Evolutionary conservation across 225 moss, liverwort and hornwort species (phyloP), one percentile per base, ranked within the genome.

Genomic region (Lunularia cruciata): DNA sequence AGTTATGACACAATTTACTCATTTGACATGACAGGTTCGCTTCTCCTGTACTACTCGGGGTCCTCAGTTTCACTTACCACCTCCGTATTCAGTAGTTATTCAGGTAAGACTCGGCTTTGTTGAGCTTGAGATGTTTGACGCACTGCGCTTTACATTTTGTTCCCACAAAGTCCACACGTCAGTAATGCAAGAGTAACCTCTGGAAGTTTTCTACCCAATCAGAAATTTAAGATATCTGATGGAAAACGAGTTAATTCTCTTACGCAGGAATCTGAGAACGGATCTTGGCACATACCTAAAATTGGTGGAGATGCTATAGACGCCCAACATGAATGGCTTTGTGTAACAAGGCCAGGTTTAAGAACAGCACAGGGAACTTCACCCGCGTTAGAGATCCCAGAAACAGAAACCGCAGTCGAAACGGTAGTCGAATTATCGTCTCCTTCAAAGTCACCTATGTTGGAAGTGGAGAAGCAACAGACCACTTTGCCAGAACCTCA

Each of bases 261-360:
- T 13, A 25, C 42, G 67, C 75, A 96, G 96, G 96, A 96, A 78
- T 90, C 86, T 61, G 92, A 89, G 67, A 86, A 78, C 28, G 92
- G 92, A 33, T 86, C 88, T 13, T 96, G 90, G 92, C 92, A 92
- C 71, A 74, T 96, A 66, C 96, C 96, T 22, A 86, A 69, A 71
- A 73, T 75, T 54, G 76, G 86, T 35, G 77, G 76, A 35, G 85
- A 90, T 63, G 89, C 90, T 35, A 79, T 79, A 64, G 70, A 86
- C 37, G 31, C 83, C 30, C 74, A 76, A 0, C 73, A 81, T 32
- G 86, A 96, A 73, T 96, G 96, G 96, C 69, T 92, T 47, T 96
- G 92, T 63, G 73, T 90, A 23, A 92, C 87, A 45, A 87, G 92
- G 74, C 72, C 79, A 28, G 70, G 83, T 46, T 25, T 34, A 33